Conservation (phyloP, 2,329 filamentous ascomycete genomes). For the Ophiocordyceps camponoti-leonardi region DNA sequence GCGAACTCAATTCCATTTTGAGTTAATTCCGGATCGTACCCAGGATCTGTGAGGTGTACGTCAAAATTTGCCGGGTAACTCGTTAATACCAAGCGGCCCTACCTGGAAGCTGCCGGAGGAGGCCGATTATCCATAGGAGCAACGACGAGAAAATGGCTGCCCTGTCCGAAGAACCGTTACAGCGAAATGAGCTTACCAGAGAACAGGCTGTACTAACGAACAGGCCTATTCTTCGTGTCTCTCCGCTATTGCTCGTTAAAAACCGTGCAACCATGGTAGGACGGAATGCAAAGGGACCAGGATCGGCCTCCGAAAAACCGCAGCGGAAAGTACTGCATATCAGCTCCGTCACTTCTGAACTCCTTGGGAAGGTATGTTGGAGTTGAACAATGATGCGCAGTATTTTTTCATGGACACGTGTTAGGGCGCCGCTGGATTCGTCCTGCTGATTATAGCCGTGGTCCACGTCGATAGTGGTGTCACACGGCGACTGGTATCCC, state of each 20-base stretch:
- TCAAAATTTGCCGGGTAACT: not conserved
- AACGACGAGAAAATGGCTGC: slow-evolving; percentile 31
- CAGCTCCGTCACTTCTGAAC: slow-evolving; percentile 52
- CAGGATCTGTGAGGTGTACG: slow-evolving; percentile 27
- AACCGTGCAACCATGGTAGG: slow-evolving; percentile 48
- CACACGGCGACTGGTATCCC: slow-evolving; percentile 51
- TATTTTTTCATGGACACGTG: slow-evolving; percentile 25
- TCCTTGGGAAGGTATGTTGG: slow-evolving; percentile 34
- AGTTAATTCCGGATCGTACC: slow-evolving; percentile 56
- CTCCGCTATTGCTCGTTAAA: slow-evolving; percentile 37
- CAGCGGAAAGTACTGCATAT: slow-evolving; percentile 55
- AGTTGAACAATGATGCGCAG: slow-evolving; percentile 28
- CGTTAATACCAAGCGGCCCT: slow-evolving; percentile 2
- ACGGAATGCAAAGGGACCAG: slow-evolving; percentile 63
- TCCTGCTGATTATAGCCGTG: slow-evolving; percentile 14
- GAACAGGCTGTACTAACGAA: slow-evolving; percentile 57
- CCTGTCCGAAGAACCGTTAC: slow-evolving; percentile 23
- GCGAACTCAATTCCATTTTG: slow-evolving; percentile 61
- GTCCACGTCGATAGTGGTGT: slow-evolving; percentile 52
- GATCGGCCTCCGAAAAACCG: slow-evolving; percentile 57
- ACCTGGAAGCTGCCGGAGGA: slow-evolving; percentile 47
- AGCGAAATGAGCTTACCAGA: slow-evolving; percentile 44
- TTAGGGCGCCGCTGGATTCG: slow-evolving; percentile 6
- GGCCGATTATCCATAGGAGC: slow-evolving; percentile 42
- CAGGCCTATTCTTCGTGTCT: slow-evolving; percentile 49